A percentile compares a stretch with the other conserved stretches of the same genome.
These are phyloP conservation scores for Pyricularia pennisetigena DNA, from an alignment of 2,329 filamentous ascomycete genomes.

Conservation along the genomic window DNA sequence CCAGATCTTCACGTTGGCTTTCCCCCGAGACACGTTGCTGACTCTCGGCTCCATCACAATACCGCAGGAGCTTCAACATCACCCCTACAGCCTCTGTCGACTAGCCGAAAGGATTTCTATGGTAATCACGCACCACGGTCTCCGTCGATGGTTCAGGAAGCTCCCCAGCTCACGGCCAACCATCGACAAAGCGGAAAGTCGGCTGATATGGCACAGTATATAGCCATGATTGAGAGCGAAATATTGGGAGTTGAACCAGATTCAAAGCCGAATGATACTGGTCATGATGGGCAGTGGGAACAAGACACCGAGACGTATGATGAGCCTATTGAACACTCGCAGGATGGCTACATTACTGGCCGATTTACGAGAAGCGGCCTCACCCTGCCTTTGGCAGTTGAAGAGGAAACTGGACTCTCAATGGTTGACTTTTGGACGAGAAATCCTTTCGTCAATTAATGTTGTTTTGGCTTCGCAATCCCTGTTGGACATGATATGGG, in stretches of 20 bases:
- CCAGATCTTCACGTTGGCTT: neutral
- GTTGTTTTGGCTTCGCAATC: neutral
- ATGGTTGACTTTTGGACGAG: conserved; percentile 1
- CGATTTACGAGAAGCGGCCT: no score
- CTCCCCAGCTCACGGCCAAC: neutral
- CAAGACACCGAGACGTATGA: neutral
- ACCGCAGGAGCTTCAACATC: neutral
- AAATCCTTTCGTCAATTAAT: neutral
- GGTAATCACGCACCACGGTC: neutral
- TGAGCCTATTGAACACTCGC: neutral
- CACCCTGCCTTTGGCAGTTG: neutral
- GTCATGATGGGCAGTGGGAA: neutral
- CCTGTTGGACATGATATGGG: neutral
- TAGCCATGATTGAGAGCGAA: neutral
- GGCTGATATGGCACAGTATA: neutral
- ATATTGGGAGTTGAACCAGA: neutral
- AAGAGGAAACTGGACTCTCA: neutral
- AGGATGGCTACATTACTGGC: neutral
- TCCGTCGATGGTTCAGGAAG: neutral
- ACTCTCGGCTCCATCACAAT: no score
- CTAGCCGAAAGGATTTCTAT: neutral
- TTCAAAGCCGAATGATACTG: neutral
- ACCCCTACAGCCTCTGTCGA: no score
- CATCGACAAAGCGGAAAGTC: neutral
- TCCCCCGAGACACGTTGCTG: neutral